phyloP scores from a whole-genome alignment of 1,284 basidiomycete species.

The Rhodotorula sp. region DNA sequence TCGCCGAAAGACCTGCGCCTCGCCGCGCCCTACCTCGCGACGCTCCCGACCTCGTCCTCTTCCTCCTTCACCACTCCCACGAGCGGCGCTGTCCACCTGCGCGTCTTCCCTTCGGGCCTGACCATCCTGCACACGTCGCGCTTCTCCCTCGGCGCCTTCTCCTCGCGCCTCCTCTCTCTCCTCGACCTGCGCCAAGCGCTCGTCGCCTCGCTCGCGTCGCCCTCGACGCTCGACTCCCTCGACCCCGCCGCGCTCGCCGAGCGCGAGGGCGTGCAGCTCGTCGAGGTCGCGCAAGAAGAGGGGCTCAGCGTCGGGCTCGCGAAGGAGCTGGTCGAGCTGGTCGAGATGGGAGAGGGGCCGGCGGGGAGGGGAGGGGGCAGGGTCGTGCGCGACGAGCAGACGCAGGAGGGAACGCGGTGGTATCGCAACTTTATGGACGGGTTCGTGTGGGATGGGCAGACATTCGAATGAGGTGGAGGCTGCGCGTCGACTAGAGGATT shows the following conservation, averaged over 20 bases:
- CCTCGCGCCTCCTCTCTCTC: slow-evolving; percentile 58
- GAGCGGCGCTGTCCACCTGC: slow-evolving; percentile 66
- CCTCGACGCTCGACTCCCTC: slow-evolving; percentile 46
- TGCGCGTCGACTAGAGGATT: neutral
- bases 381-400: slow-evolving; percentile 72
- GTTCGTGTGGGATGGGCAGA: slow-evolving; percentile 66
- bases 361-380: neutral
- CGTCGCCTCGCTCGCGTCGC: slow-evolving; percentile 1
- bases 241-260: slow-evolving; percentile 56
- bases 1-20: slow-evolving; percentile 80
- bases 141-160: slow-evolving; percentile 67
- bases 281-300: slow-evolving; percentile 18
- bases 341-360: slow-evolving; percentile 57
- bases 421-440: slow-evolving; percentile 68
- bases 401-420: slow-evolving; percentile 60
- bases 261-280: slow-evolving; percentile 19
- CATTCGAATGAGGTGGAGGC: neutral
- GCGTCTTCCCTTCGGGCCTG: slow-evolving; percentile 68
- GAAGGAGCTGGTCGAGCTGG: slow-evolving; percentile 69
- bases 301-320: slow-evolving; percentile 67
- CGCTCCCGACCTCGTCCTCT: slow-evolving; percentile 46
- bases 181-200: slow-evolving; percentile 56
- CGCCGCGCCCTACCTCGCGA: slow-evolving; percentile 68
- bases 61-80: too few species aligned
- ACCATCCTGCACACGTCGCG: slow-evolving; percentile 80